phyloP scores from a whole-genome alignment of 2,329 filamentous ascomycete genomes.

The Teratosphaeria epicoccoides region DNA sequence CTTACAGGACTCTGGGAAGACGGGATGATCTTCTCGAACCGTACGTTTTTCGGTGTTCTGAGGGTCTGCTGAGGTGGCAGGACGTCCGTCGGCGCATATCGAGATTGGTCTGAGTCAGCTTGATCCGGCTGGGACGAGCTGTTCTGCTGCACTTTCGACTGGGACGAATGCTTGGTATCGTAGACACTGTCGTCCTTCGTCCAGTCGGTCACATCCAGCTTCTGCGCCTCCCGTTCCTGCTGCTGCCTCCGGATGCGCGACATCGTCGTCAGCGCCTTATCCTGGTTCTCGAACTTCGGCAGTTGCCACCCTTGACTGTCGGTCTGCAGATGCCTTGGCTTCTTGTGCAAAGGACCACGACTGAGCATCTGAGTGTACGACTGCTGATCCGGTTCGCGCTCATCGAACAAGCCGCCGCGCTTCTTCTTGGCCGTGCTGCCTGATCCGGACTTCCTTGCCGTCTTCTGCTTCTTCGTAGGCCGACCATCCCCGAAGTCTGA shows the following conservation, averaged over 20 bases:
- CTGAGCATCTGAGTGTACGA: conserved; percentile 4
- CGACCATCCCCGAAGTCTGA: not conserved
- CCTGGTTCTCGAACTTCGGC: not conserved
- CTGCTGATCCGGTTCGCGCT: conserved; percentile 4
- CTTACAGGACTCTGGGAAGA: conserved; percentile 16
- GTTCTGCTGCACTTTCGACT: not conserved
- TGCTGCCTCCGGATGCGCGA: not conserved
- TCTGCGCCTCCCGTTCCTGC: not conserved
- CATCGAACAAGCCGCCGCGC: not conserved
- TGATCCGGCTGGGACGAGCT: conserved; percentile 1
- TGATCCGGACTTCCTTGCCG: conserved; percentile 1
- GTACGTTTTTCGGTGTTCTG: conserved; percentile 8
- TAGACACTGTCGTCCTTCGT: conserved; percentile 2
- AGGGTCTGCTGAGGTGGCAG: not conserved
- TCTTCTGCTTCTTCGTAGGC: conserved; percentile 2
- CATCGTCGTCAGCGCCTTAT: conserved; percentile 2
- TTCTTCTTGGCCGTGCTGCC: conserved; percentile 5
- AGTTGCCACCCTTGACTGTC: not conserved
- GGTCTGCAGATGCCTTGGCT: not conserved
- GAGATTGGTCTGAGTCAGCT: not conserved
- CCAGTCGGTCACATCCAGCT: not conserved
- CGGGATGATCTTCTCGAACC: conserved; percentile 8
- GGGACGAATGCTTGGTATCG: not conserved
- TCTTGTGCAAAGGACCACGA: not conserved
- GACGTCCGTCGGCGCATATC: not conserved